Conservation (phyloP, 2,329 filamentous ascomycete genomes). For the Hypoxylon sp. region DNA sequence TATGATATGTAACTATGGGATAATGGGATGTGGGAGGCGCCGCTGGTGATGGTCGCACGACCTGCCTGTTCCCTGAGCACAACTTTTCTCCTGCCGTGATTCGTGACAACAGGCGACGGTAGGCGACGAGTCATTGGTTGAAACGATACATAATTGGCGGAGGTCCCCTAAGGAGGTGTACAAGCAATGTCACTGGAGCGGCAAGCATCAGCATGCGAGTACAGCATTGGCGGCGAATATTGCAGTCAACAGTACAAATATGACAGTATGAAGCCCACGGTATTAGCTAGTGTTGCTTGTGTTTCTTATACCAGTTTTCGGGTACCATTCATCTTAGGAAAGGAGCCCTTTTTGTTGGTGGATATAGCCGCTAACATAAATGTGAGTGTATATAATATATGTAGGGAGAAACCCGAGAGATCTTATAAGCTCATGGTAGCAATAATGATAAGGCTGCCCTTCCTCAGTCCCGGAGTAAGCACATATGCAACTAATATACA, state of each 20-base stretch:
- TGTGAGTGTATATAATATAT: too few relatives aligned
- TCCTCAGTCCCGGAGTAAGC: conserved; percentile 25
- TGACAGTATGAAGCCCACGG: conserved; percentile 7
- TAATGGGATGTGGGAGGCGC: conserved; percentile 29
- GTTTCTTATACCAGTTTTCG: neutral
- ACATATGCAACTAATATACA: conserved; percentile 33
- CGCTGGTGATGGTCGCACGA: conserved; percentile 42
- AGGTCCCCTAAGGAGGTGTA: conserved; percentile 34
- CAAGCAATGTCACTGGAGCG: conserved; percentile 43
- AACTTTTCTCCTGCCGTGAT: conserved; percentile 42
- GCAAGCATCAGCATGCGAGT: conserved; percentile 42
- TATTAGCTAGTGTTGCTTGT: conserved; percentile 13
- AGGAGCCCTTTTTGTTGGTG: neutral
- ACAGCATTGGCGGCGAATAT: conserved; percentile 38
- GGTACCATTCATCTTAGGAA: conserved; percentile 5
- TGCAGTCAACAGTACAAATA: conserved; percentile 9
- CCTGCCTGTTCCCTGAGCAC: conserved; percentile 44
- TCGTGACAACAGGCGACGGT: conserved; percentile 42
- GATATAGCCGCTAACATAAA: too few relatives aligned
- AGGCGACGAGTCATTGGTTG: conserved; percentile 39
- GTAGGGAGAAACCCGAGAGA: conserved; percentile 11
- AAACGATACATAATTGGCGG: conserved; percentile 33
- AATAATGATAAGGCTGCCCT: conserved; percentile 19
- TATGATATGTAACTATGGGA: conserved; percentile 24
- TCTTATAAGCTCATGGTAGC: conserved; percentile 12